A percentile compares a stretch with the other conserved stretches of the same genome.
phyloP scores from a whole-genome alignment of 306 rosid genomes.

The Rosa lucieae region DNA sequence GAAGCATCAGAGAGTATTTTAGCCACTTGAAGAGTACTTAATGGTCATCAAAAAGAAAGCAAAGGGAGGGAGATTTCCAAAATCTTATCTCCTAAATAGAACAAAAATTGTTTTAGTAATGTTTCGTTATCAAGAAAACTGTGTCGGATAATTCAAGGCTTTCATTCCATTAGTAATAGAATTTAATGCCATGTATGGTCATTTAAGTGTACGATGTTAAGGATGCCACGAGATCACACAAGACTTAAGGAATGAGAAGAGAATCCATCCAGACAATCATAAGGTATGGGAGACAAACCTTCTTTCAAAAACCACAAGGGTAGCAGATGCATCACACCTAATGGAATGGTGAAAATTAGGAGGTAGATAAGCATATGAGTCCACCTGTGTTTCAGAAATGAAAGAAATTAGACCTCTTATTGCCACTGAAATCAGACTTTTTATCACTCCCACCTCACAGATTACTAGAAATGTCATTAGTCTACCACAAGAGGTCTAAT shows the following conservation, averaged over 20 bases:
- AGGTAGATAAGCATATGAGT: slow-evolving; percentile 84
- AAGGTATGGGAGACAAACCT: slow-evolving; percentile 51
- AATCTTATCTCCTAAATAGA: not conserved
- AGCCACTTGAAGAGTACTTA: slow-evolving; percentile 23
- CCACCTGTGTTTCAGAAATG: slow-evolving; percentile 56
- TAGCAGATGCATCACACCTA: slow-evolving; percentile 56
- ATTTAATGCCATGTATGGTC: not conserved
- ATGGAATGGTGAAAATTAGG: slow-evolving; percentile 67
- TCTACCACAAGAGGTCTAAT: not conserved
- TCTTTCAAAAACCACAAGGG: slow-evolving; percentile 75
- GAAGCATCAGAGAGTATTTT: slow-evolving; percentile 23
- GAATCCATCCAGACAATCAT: slow-evolving; percentile 16
- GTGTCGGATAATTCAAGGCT: slow-evolving; percentile 19
- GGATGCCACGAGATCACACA: slow-evolving; percentile 19
- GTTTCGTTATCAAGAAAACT: slow-evolving; percentile 21
- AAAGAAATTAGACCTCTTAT: slow-evolving; percentile 20
- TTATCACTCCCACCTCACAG: not conserved
- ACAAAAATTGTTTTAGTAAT: not conserved
- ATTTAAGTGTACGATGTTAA: slow-evolving; percentile 14
- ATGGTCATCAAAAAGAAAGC: slow-evolving; percentile 10
- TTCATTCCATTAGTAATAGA: slow-evolving; percentile 18
- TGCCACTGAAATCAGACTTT: not conserved
- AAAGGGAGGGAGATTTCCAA: not conserved
- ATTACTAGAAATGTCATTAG: not conserved
- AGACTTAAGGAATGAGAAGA: slow-evolving; percentile 6